These are phyloP conservation scores for Puccinia horiana DNA, from an alignment of 1,284 basidiomycete genomes.

Conservation along the genomic window DNA sequence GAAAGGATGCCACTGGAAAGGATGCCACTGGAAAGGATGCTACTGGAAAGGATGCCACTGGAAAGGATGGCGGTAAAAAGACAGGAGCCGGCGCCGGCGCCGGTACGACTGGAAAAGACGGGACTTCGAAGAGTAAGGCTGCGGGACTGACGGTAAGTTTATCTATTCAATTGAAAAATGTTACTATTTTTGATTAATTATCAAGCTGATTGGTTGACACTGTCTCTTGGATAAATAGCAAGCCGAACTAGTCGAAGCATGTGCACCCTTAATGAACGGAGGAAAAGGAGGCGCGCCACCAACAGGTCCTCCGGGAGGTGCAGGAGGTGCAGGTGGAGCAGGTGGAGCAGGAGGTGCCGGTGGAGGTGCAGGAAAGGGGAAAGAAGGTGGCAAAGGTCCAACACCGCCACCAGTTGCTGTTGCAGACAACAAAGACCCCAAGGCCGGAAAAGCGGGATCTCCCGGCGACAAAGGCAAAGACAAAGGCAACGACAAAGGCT, in stretches of 20 bases:
- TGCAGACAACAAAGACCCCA: neutral
- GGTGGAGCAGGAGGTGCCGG: neutral
- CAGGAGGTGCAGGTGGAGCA: neutral
- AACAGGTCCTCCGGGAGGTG: neutral
- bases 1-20: neutral
- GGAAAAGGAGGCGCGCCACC: neutral
- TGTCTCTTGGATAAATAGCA: neutral
- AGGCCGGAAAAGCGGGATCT: neutral
- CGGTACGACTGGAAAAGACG: neutral
- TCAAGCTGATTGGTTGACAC: neutral
- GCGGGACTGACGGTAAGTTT: slow-evolving; percentile 16
- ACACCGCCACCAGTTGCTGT: neutral
- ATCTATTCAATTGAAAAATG: no score
- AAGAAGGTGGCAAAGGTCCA: neutral
- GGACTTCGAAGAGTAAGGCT: neutral
- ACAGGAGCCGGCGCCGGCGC: neutral
- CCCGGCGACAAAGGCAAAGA: neutral
- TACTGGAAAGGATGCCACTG: neutral
- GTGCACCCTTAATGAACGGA: neutral
- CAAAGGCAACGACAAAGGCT: neutral
- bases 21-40: neutral
- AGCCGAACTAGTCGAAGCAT: slow-evolving; percentile 11
- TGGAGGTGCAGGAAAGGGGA: neutral
- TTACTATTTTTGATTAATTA: neutral
- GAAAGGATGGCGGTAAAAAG: neutral